phyloP scores from a whole-genome alignment of 78 protist species.

The Dictyostelium capitatum region DNA sequence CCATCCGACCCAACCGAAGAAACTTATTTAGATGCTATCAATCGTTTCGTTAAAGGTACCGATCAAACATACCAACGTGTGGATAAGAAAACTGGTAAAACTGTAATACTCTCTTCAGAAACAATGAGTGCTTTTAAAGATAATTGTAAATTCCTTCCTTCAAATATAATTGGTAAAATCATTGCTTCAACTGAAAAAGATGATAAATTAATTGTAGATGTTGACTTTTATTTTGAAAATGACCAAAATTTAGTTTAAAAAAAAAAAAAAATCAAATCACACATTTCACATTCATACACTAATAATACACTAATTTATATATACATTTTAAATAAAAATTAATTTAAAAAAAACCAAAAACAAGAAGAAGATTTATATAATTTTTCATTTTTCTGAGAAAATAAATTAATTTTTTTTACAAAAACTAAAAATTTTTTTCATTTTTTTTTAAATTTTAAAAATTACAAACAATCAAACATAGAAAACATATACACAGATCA shows the following conservation, averaged over 20 bases:
- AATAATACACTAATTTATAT: too few relatives aligned
- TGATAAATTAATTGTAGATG: constrained; percentile 19
- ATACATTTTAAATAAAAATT: too few relatives aligned
- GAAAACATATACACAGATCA: too few relatives aligned
- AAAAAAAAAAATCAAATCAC: background rate
- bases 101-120: background rate
- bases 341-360: too few relatives aligned
- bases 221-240: constrained; percentile 10
- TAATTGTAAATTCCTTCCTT: constrained; percentile 19
- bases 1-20: constrained; percentile 14
- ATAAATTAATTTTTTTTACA: too few relatives aligned
- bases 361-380: too few relatives aligned
- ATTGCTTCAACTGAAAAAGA: constrained; percentile 14
- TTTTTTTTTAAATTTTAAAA: too few relatives aligned
- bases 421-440: too few relatives aligned
- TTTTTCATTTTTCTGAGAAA: too few relatives aligned
- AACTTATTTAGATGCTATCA: constrained; percentile 15
- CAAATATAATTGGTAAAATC: constrained; percentile 17
- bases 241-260: background rate
- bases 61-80: background rate
- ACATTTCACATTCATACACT: too few relatives aligned
- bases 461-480: too few relatives aligned
- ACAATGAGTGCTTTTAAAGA: constrained; percentile 12
- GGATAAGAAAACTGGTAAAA: constrained; percentile 13
- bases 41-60: background rate